These are phyloP conservation scores for Paecilomyces fulvus DNA, from an alignment of 2,329 filamentous ascomycete genomes.

Conservation along the genomic window DNA sequence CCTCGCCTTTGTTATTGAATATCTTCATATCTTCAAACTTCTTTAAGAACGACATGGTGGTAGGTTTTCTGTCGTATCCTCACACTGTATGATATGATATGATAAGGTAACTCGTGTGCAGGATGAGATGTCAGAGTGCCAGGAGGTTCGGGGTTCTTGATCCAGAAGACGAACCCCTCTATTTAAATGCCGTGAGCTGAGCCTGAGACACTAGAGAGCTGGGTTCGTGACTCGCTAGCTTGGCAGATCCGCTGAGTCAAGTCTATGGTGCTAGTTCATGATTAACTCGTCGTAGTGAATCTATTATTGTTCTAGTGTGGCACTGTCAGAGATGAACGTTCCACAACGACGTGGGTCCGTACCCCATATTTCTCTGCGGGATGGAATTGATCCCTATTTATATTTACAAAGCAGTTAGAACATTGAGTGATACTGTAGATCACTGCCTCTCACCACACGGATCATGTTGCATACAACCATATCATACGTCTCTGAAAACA, in stretches of 20 bases:
- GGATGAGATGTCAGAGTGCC: neutral
- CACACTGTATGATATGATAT: neutral
- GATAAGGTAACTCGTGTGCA: neutral
- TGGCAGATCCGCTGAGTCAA: neutral
- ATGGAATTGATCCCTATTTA: too few species aligned
- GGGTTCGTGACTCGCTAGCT: neutral
- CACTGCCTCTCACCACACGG: too few species aligned
- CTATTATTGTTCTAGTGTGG: neutral
- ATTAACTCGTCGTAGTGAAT: neutral
- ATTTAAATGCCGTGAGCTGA: neutral
- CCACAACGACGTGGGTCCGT: neutral
- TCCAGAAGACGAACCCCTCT: neutral
- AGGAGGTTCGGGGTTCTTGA: neutral
- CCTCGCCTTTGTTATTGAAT: conserved; percentile 27
- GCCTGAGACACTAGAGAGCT: neutral
- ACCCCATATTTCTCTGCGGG: neutral
- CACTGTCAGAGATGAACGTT: neutral
- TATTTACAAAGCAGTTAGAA: neutral
- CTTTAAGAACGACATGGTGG: conserved; percentile 39
- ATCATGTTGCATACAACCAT: too few species aligned
- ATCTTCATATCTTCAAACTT: conserved; percentile 43
- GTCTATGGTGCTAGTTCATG: neutral
- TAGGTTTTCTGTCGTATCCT: neutral
- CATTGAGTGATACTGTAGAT: too few species aligned
- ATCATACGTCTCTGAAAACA: too few species aligned